These are phyloP conservation scores for Chrysopogon serrulatus DNA, from an alignment of 176 grass and related monocot genomes.

Conservation along the genomic window DNA sequence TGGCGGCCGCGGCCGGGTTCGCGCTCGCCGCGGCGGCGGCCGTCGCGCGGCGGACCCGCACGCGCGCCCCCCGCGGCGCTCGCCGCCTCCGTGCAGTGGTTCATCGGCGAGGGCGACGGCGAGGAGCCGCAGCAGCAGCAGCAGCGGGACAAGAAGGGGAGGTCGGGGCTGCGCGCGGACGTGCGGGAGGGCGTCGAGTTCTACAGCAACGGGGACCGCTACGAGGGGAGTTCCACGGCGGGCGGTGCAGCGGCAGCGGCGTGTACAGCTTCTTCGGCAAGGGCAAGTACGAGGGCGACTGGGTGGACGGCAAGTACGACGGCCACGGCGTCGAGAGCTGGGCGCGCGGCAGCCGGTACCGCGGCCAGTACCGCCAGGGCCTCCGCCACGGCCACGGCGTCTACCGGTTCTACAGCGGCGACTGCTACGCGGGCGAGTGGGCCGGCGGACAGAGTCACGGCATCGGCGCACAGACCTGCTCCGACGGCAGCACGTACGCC, in stretches of 20 bases:
- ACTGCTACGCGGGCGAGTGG: constrained; percentile 75
- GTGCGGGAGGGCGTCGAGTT: constrained; percentile 54
- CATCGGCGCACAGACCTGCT: constrained; percentile 59
- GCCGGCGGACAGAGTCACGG: constrained; percentile 69
- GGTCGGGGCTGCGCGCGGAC: not conserved
- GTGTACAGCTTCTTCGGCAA: constrained; percentile 67
- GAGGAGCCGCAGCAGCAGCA: too few species aligned
- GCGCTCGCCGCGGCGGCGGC: constrained; percentile 12
- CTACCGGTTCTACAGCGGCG: constrained; percentile 65
- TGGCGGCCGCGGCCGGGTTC: constrained; percentile 28
- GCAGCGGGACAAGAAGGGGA: not conserved
- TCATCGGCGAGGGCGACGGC: constrained; percentile 42
- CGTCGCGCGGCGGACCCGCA: too few species aligned
- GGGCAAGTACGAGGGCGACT: constrained; percentile 77
- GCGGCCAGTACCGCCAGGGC: constrained; percentile 64
- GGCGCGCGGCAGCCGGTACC: constrained; percentile 70
- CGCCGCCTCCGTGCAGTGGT: constrained; percentile 52
- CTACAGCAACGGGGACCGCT: constrained; percentile 69
- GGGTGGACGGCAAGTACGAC: constrained; percentile 70
- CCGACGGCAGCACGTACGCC: constrained; percentile 55
- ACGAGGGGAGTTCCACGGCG: constrained; percentile 74
- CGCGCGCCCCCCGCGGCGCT: not conserved
- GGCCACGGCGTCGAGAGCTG: constrained; percentile 76
- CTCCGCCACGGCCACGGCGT: constrained; percentile 62
- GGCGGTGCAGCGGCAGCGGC: constrained; percentile 55